These are phyloP conservation scores for Lactarius trivialis DNA, from an alignment of 768 basidiomycete species.

Conservation along the genomic window DNA sequence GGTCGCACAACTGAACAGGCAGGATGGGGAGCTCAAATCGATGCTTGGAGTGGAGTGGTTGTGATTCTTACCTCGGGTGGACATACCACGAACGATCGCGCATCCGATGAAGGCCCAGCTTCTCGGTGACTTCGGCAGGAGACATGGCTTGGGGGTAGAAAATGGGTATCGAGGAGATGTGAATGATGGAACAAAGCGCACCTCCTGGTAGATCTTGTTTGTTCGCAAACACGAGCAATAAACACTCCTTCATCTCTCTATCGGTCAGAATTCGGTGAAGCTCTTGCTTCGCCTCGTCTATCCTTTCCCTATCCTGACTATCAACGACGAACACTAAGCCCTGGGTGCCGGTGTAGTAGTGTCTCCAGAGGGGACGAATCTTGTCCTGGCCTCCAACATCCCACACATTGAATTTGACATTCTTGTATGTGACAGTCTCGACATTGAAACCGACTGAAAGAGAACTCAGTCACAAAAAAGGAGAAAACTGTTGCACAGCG, in stretches of 20 bases:
- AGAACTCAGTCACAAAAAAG: not conserved
- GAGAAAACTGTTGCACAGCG: constrained; percentile 21
- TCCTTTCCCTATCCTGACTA: constrained; percentile 89
- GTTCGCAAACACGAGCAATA: constrained; percentile 97
- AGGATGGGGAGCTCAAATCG: not conserved
- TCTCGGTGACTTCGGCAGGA: constrained; percentile 98
- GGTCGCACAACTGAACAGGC: constrained; percentile 73
- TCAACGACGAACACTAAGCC: constrained; percentile 98
- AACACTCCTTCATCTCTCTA: constrained; percentile 96
- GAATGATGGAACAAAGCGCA: constrained; percentile 34
- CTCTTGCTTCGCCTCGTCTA: constrained; percentile 95
- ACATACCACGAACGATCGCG: constrained; percentile 98
- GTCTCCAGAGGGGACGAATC: constrained; percentile 96
- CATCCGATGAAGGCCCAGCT: constrained; percentile 92
- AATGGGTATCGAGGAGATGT: not conserved
- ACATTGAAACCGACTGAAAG: constrained; percentile 92
- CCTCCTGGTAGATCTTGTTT: constrained; percentile 98
- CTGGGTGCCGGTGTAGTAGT: constrained; percentile 99
- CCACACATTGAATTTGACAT: constrained; percentile 93
- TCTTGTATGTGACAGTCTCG: constrained; percentile 98
- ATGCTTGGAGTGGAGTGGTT: not conserved
- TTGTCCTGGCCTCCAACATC: constrained; percentile 99
- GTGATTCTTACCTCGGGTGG: constrained; percentile 76
- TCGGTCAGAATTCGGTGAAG: constrained; percentile 93
- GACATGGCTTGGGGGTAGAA: constrained; percentile 70